Percentiles rank a stretch among this genome's conserved stretches.
Conservation (phyloP, 176 grass and related monocot species). For the Raddia guianensis region DNA sequence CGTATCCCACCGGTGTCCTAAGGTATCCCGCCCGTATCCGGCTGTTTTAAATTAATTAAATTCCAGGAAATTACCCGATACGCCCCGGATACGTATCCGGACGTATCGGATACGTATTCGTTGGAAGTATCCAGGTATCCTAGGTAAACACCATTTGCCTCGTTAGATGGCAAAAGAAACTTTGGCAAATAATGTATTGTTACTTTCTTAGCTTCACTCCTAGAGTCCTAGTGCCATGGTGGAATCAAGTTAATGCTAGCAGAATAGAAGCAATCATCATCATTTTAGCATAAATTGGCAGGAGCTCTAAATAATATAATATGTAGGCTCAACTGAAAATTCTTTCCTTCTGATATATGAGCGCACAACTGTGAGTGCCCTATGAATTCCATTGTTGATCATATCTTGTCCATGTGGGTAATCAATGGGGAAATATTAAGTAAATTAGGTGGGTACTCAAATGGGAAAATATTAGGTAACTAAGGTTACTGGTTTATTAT, state of each 20-base stretch:
- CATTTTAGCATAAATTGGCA: not conserved
- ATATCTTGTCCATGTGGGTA: slow-evolving; percentile 5
- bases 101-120: too few species aligned
- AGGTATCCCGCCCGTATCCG: too few species aligned
- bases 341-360: not conserved
- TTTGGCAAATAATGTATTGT: not conserved
- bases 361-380: not conserved
- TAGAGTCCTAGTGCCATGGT: not conserved
- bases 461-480: not conserved
- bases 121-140: too few species aligned
- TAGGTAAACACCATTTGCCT: not conserved
- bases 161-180: not conserved
- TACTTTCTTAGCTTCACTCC: not conserved
- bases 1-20: too few species aligned
- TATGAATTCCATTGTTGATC: not conserved
- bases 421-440: not conserved
- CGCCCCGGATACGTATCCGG: too few species aligned
- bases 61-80: too few species aligned
- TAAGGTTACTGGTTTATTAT: not conserved
- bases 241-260: not conserved
- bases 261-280: not conserved
- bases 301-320: not conserved
- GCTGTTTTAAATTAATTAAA: too few species aligned
- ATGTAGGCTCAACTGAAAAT: not conserved
- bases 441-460: not conserved